phyloP scores from a whole-genome alignment of 345 rosid genomes.

The Gossypium longicalyx region DNA sequence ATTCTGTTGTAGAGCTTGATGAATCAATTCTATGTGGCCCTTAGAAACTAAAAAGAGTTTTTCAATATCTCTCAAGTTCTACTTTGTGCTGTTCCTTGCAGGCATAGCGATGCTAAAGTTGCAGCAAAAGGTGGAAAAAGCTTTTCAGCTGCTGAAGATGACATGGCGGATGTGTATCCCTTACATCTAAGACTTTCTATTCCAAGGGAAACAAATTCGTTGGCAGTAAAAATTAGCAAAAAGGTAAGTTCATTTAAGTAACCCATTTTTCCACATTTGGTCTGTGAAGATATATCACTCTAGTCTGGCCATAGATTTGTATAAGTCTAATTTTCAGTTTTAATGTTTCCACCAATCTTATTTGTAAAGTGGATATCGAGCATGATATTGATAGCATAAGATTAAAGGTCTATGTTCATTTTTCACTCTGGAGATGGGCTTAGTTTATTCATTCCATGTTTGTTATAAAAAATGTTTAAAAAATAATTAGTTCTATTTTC shows the following conservation, averaged over 20 bases:
- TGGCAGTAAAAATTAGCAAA: constrained; percentile 88
- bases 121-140: constrained; percentile 58
- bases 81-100: constrained; percentile 26
- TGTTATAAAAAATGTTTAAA: neutral
- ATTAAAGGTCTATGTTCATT: neutral
- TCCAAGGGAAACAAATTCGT: constrained; percentile 50
- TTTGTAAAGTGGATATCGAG: neutral
- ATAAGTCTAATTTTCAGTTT: neutral
- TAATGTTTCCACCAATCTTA: neutral
- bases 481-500: neutral
- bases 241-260: constrained; percentile 41
- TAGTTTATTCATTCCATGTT: neutral
- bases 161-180: constrained; percentile 91
- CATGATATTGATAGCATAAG: neutral
- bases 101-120: constrained; percentile 82
- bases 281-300: neutral
- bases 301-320: neutral
- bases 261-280: constrained; percentile 10
- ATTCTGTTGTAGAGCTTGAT: constrained; percentile 4
- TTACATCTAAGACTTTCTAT: constrained; percentile 80
- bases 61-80: neutral
- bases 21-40: constrained; percentile 13
- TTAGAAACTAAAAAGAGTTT: neutral
- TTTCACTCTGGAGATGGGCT: neutral
- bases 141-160: constrained; percentile 80